A percentile compares a stretch with the other conserved stretches of the same genome.
Evolutionary conservation across 495 filamentous ascomycete species (phyloP).

Genomic region (Aspergillus mulundensis): DNA sequence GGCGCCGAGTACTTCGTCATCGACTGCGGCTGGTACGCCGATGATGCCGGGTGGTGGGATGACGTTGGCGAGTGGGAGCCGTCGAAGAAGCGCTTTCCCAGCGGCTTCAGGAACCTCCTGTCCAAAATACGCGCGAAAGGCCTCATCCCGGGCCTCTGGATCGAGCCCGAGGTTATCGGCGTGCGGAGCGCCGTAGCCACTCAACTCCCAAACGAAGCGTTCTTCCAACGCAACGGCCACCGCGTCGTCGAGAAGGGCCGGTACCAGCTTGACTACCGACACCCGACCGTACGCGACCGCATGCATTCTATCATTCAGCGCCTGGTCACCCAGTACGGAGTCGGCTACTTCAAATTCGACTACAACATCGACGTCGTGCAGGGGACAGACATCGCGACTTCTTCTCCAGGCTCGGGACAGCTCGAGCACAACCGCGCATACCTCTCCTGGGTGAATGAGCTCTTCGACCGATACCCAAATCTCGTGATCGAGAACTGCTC

Average conservation of each 20-base stretch:
- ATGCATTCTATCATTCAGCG: slow-evolving; percentile 16
- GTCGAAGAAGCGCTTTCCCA: slow-evolving; percentile 23
- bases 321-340: slow-evolving; percentile 14
- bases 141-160: slow-evolving; percentile 22
- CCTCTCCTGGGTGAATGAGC: slow-evolving; percentile 13
- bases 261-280: slow-evolving; percentile 19
- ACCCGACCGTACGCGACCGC: slow-evolving; percentile 10
- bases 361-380: slow-evolving; percentile 24
- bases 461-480: slow-evolving; percentile 12
- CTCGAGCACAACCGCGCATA: slow-evolving; percentile 20
- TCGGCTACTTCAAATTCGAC: slow-evolving; percentile 28
- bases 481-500: slow-evolving; percentile 22
- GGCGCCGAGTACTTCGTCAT: slow-evolving; percentile 28
- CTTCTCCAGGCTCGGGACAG: slow-evolving; percentile 15
- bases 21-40: slow-evolving; percentile 28
- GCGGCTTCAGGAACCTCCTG: slow-evolving; percentile 17
- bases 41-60: slow-evolving; percentile 26
- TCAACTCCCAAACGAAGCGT: slow-evolving; percentile 15
- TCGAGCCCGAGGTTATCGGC: slow-evolving; percentile 26
- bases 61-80: slow-evolving; percentile 27
- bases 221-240: slow-evolving; percentile 19
- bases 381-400: slow-evolving; percentile 19
- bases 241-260: slow-evolving; percentile 20
- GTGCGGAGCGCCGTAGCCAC: slow-evolving; percentile 16
- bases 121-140: slow-evolving; percentile 8